Evolutionary conservation across 257 asterid species (phyloP), one percentile per base, ranked within the genome.

Genomic region (Ajuga chamaepitys): DNA sequence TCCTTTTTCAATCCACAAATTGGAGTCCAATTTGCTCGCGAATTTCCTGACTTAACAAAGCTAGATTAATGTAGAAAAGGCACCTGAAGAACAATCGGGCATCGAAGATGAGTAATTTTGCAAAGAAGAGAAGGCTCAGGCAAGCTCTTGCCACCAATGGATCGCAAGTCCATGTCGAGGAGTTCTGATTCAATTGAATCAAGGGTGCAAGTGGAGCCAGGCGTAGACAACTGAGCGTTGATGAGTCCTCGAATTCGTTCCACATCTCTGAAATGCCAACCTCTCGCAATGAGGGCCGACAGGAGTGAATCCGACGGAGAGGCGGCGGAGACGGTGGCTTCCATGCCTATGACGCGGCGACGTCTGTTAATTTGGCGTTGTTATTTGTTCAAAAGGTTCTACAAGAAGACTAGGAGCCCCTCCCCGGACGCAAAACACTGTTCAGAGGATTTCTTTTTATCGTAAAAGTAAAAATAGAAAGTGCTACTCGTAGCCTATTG

Each of bases 71-170:
- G 45, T 12, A 28, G 6, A 9, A 44, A 57, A 41, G 24, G 28
- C 76, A 87, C 97, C 87, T 89, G 97, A 73, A 89, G 95, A 70
- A 89, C 80, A 58, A 78, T 66, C 22, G 95, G 95, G 56, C 86
- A 88, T 38, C 63, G 85, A 12, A 89, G 70, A 74, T 78, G 88
- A 71, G 95, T 68, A 16, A 75, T 63, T 77, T 76, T 85, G 47
- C 81, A 67, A 17, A 85, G 76, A 77, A 74, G 35, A 64, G 89
- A 75, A 68, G 86, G 71, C 2, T 82, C 86, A 6, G 97, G 95
- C 70, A 87, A 81, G 6, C 85, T 80, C 58, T 82, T 87, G 9
- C 86, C 95, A 22, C 97, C 97, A 44, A 87, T 75, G 20, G 88
- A 85, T 63, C 91, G 83, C 69, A 85, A 62, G 73, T 89, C 95